phyloP scores from a whole-genome alignment of 352 stramenopile genomes.

The Phytophthora capsici region DNA sequence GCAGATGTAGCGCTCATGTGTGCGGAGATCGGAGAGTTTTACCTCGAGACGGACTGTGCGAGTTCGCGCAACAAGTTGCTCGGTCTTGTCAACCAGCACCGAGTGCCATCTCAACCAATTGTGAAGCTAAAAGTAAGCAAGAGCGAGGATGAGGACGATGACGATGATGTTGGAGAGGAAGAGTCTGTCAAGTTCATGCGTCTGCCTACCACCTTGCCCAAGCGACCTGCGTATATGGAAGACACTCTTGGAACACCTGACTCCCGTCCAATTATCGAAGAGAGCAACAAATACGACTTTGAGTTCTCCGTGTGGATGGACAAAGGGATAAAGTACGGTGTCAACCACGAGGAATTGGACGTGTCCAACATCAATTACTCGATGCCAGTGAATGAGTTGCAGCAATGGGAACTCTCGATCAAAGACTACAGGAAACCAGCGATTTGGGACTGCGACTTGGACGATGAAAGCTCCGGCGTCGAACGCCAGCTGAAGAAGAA shows the following conservation, averaged over 20 bases:
- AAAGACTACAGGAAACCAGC: slow-evolving; percentile 53
- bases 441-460: slow-evolving; percentile 46
- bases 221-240: slow-evolving; percentile 69
- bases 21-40: slow-evolving; percentile 56
- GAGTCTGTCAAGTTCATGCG: slow-evolving; percentile 25
- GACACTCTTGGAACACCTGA: slow-evolving; percentile 30
- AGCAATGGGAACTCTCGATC: slow-evolving; percentile 73
- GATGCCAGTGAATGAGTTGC: slow-evolving; percentile 70
- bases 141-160: slow-evolving; percentile 20
- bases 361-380: slow-evolving; percentile 62
- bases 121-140: slow-evolving; percentile 53
- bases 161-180: slow-evolving; percentile 19
- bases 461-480: slow-evolving; percentile 19
- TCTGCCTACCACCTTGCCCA: slow-evolving; percentile 47
- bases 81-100: slow-evolving; percentile 68
- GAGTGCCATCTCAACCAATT: slow-evolving; percentile 71
- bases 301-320: slow-evolving; percentile 83
- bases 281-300: slow-evolving; percentile 65
- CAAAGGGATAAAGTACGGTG: slow-evolving; percentile 54
- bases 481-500: slow-evolving; percentile 13
- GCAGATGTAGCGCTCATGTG: slow-evolving; percentile 71
- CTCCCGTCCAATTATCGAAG: slow-evolving; percentile 25
- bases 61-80: slow-evolving; percentile 64
- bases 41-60: slow-evolving; percentile 68
- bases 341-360: slow-evolving; percentile 65